A percentile compares a stretch with the other conserved stretches of the same genome.
Evolutionary conservation across 176 grass and related monocot species (phyloP).

Genomic region (Juncus effusus): DNA sequence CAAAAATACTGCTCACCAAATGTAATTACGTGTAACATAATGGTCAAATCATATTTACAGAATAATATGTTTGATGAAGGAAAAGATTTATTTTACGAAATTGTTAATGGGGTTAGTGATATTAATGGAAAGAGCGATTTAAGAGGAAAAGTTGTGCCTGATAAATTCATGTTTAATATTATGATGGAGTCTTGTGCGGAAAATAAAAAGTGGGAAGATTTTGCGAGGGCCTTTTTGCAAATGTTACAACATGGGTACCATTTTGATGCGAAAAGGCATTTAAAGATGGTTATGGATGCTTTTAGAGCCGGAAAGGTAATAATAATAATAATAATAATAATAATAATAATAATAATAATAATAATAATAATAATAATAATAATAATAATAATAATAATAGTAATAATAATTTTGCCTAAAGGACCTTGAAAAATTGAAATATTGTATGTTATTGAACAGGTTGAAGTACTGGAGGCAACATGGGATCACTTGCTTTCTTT

Average conservation of each 20-base stretch:
- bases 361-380: neutral
- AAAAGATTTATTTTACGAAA: conserved; percentile 56
- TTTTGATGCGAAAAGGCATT: conserved; percentile 66
- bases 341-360: conserved; percentile 11
- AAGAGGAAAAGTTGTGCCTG: conserved; percentile 42
- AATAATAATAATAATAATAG: conserved; percentile 24
- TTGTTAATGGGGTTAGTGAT: conserved; percentile 39
- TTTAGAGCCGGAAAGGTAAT: conserved; percentile 81
- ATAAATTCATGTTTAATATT: conserved; percentile 96
- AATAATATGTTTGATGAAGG: conserved; percentile 73
- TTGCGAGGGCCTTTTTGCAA: conserved; percentile 56
- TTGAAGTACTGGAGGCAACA: conserved; percentile 51
- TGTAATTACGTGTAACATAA: conserved; percentile 76
- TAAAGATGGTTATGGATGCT: conserved; percentile 61
- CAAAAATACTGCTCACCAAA: conserved; percentile 78
- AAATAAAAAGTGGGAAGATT: conserved; percentile 70
- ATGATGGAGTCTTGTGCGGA: conserved; percentile 79
- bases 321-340: neutral
- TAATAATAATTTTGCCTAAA: conserved; percentile 10
- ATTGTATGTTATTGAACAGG: conserved; percentile 34
- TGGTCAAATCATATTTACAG: conserved; percentile 73
- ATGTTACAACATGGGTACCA: conserved; percentile 64
- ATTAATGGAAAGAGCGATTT: conserved; percentile 40
- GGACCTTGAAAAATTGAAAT: conserved; percentile 4
- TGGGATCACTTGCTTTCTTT: conserved; percentile 56